Percentiles rank a stretch among this genome's conserved stretches.
Evolutionary conservation across 2,329 filamentous ascomycete genomes (phyloP).

Genomic region (Albophoma yamanashiensis): DNA sequence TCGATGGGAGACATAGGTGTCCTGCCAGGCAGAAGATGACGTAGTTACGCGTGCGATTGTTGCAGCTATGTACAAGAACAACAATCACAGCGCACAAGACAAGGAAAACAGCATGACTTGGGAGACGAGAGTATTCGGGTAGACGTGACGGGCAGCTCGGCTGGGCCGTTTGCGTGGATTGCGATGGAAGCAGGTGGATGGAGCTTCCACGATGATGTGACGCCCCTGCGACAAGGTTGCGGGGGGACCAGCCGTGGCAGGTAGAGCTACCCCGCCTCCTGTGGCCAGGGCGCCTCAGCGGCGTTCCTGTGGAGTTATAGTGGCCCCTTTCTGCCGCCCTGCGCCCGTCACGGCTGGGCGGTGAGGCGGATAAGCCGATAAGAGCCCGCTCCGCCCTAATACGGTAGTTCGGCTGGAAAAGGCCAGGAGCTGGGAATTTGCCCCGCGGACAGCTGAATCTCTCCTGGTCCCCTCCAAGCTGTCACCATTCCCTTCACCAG

Average conservation of each 20-base stretch:
- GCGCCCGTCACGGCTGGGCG: background rate
- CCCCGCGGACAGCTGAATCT: background rate
- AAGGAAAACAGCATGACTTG: background rate
- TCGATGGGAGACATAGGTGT: background rate
- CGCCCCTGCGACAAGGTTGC: background rate
- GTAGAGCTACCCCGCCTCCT: slow-evolving; percentile 1
- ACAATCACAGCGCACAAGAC: background rate
- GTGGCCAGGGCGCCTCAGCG: background rate
- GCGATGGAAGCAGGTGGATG: slow-evolving; percentile 5
- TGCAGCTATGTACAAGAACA: background rate
- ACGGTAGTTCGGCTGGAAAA: background rate
- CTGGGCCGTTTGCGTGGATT: background rate
- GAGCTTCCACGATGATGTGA: slow-evolving; percentile 1
- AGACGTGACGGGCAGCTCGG: background rate
- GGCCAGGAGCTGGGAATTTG: background rate
- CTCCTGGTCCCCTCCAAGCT: background rate
- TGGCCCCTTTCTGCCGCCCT: background rate
- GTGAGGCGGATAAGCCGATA: slow-evolving; percentile 2
- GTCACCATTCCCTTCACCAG: background rate
- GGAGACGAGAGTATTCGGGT: background rate
- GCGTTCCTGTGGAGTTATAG: background rate
- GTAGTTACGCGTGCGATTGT: background rate
- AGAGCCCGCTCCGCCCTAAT: background rate
- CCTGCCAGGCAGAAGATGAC: background rate
- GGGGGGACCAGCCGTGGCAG: background rate